These are phyloP conservation scores for Kwoniella heveanensis DNA, from an alignment of 768 basidiomycete genomes.

Conservation along the genomic window DNA sequence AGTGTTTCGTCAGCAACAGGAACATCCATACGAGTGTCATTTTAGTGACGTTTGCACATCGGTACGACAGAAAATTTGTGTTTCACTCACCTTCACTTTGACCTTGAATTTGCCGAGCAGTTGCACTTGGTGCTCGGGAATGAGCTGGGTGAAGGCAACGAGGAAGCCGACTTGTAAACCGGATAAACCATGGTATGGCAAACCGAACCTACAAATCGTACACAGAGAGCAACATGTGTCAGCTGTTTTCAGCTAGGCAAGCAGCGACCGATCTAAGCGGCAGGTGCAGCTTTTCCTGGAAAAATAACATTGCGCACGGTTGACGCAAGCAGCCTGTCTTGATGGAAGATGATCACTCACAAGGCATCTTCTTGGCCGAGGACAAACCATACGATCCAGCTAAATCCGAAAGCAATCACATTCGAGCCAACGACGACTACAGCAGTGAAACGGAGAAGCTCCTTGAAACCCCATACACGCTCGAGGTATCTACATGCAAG, in stretches of 20 bases:
- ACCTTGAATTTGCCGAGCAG: slow-evolving; percentile 67
- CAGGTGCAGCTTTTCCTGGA: too few relatives aligned
- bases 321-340: too few relatives aligned
- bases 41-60: neutral
- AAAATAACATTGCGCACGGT: neutral
- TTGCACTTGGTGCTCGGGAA: slow-evolving; percentile 97
- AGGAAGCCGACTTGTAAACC: slow-evolving; percentile 83
- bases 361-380: slow-evolving; percentile 66
- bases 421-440: slow-evolving; percentile 79
- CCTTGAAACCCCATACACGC: slow-evolving; percentile 86
- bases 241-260: too few relatives aligned
- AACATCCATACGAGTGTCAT: neutral
- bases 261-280: too few relatives aligned
- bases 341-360: slow-evolving; percentile 25
- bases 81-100: slow-evolving; percentile 84
- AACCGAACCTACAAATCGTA: slow-evolving; percentile 67
- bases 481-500: slow-evolving; percentile 87
- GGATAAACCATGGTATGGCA: slow-evolving; percentile 90
- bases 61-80: too few relatives aligned
- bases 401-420: slow-evolving; percentile 81
- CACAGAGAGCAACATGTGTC: neutral
- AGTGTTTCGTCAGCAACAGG: too few relatives aligned
- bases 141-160: slow-evolving; percentile 95
- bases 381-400: slow-evolving; percentile 73
- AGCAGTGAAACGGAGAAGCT: slow-evolving; percentile 80